Conservation (phyloP, 2,329 filamentous ascomycete genomes). For the Sclerotinia trifoliorum region DNA sequence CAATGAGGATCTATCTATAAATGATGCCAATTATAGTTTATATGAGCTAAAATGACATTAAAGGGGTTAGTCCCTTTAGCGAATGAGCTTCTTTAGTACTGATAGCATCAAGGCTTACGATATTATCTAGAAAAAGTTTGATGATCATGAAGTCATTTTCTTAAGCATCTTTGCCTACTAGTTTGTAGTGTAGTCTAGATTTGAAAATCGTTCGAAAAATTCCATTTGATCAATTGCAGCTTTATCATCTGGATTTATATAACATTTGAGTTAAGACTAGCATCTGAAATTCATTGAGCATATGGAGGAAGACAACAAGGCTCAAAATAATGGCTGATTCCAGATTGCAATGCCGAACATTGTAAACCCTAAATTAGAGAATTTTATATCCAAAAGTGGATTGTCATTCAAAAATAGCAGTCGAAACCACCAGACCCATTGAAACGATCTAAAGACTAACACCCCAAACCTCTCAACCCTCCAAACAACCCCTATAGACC, state of each 20-base stretch:
- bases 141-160: neutral
- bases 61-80: neutral
- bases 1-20: neutral
- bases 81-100: neutral
- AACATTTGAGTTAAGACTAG: too few species aligned
- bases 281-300: neutral
- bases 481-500: accelerated
- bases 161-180: neutral
- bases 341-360: neutral
- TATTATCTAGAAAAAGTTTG: neutral
- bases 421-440: neutral
- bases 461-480: too few species aligned
- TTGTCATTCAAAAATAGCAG: neutral
- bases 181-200: too few species aligned
- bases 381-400: neutral
- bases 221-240: neutral
- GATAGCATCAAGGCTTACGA: neutral
- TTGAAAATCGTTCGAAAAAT: neutral
- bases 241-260: neutral
- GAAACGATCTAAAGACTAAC: neutral
- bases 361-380: neutral
- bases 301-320: too few species aligned
- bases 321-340: neutral
- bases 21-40: neutral
- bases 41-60: neutral